Conservation (phyloP, 176 grass and related monocot genomes). For the Oryza australiensis region DNA sequence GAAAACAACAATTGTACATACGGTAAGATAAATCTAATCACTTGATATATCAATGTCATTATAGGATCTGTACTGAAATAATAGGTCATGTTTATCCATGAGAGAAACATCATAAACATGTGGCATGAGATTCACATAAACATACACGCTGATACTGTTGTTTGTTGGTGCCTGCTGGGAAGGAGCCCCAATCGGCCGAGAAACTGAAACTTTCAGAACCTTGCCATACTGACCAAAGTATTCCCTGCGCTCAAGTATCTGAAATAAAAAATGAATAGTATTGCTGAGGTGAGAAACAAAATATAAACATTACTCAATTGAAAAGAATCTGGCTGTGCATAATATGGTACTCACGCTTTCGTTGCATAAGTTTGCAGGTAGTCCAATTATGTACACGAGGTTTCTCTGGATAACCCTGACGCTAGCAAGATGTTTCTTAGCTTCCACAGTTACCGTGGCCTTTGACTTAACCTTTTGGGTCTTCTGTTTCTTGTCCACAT, state of each 20-base stretch:
- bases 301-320: background rate
- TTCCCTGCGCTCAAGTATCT: constrained; percentile 93
- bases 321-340: constrained; percentile 19
- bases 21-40: background rate
- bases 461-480: constrained; percentile 78
- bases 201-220: constrained; percentile 96
- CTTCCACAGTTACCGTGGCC: constrained; percentile 45
- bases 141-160: constrained; percentile 88
- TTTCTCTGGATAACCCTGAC: constrained; percentile 97
- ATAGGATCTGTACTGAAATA: background rate
- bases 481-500: constrained; percentile 83
- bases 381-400: constrained; percentile 95
- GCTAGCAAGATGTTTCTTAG: constrained; percentile 86
- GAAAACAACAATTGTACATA: background rate
- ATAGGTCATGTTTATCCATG: background rate
- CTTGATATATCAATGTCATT: background rate
- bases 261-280: constrained; percentile 24
- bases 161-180: constrained; percentile 78
- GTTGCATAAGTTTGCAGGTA: constrained; percentile 82
- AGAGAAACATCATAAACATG: constrained; percentile 6
- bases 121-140: constrained; percentile 14
- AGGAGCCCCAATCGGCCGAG: constrained; percentile 57
- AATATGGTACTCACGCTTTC: constrained; percentile 66
- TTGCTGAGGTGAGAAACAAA: constrained; percentile 2
- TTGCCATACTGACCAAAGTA: constrained; percentile 99